These are phyloP conservation scores for Amorphotheca resinae DNA, from an alignment of 495 filamentous ascomycete genomes.

Conservation along the genomic window DNA sequence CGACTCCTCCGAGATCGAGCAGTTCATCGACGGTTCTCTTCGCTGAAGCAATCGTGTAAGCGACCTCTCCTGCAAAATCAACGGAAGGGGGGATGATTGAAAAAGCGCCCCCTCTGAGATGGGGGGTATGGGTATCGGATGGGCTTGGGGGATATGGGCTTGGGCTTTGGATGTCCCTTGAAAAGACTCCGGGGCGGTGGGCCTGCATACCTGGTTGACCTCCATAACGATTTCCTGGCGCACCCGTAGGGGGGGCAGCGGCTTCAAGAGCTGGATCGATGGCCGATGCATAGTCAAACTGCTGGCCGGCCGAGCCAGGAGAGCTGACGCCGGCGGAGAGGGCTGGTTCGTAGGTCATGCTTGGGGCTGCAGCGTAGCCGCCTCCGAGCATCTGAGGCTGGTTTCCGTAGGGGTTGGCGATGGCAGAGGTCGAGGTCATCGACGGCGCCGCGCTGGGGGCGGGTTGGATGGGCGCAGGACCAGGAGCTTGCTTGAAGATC, in stretches of 20 bases:
- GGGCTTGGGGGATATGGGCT: constrained; percentile 29
- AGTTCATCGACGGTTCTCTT: constrained; percentile 64
- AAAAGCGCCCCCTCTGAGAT: constrained; percentile 31
- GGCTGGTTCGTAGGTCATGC: constrained; percentile 25
- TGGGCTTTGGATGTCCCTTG: constrained; percentile 24
- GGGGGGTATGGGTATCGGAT: constrained; percentile 23
- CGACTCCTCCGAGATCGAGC: constrained; percentile 49
- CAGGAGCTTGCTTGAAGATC: constrained; percentile 83
- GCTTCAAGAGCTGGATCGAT: constrained; percentile 67
- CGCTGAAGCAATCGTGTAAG: constrained; percentile 44
- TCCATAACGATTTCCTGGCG: constrained; percentile 3
- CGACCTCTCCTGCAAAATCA: constrained; percentile 23
- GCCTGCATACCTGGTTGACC: constrained; percentile 21
- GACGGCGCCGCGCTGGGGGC: constrained; percentile 28
- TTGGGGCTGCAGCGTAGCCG: constrained; percentile 23
- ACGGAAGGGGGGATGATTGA: constrained; percentile 22
- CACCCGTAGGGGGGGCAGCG: constrained; percentile 19
- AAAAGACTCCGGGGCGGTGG: constrained; percentile 20
- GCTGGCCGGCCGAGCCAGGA: constrained; percentile 47
- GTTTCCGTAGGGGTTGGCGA: constrained; percentile 23
- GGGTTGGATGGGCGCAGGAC: constrained; percentile 67
- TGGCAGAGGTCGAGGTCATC: constrained; percentile 18
- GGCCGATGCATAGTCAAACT: constrained; percentile 54
- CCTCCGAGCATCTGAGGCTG: constrained; percentile 26
- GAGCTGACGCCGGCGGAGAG: constrained; percentile 29